Conservation (phyloP, 345 rosid species). For the Carallia brachiata region DNA sequence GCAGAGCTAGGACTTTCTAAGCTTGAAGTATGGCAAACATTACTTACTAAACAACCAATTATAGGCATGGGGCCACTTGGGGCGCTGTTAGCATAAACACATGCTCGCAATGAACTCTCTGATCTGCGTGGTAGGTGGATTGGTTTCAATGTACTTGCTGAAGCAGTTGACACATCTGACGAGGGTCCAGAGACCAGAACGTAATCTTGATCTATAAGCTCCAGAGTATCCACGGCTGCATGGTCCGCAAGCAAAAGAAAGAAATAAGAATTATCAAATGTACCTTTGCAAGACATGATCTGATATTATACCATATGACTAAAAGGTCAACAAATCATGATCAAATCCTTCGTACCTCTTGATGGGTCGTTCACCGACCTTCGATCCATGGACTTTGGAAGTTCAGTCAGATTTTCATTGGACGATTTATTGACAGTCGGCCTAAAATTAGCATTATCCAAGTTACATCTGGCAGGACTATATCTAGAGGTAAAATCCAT, state of each 20-base stretch:
- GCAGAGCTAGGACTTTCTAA: slow-evolving; percentile 59
- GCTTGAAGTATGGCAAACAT: slow-evolving; percentile 47
- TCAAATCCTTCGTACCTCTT: slow-evolving; percentile 52
- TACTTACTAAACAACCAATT: slow-evolving; percentile 41
- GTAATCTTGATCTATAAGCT: slow-evolving; percentile 83
- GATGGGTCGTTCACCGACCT: slow-evolving; percentile 33
- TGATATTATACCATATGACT: slow-evolving; percentile 6
- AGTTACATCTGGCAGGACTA: slow-evolving; percentile 34
- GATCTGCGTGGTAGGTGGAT: slow-evolving; percentile 46
- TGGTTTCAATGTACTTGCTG: slow-evolving; percentile 56
- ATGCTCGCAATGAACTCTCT: slow-evolving; percentile 45
- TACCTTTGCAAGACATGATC: neutral
- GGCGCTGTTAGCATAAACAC: slow-evolving; percentile 28
- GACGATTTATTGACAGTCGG: slow-evolving; percentile 35
- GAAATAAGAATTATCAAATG: neutral
- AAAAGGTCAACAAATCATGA: slow-evolving; percentile 14
- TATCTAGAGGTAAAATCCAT: slow-evolving; percentile 41
- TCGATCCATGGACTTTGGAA: slow-evolving; percentile 44
- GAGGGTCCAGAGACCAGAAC: slow-evolving; percentile 89
- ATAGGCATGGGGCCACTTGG: slow-evolving; percentile 72
- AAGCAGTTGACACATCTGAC: slow-evolving; percentile 57
- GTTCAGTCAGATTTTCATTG: slow-evolving; percentile 42
- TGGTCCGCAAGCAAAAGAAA: slow-evolving; percentile 12
- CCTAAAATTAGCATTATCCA: slow-evolving; percentile 42
- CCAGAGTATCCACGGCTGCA: slow-evolving; percentile 69